phyloP scores from a whole-genome alignment of 768 basidiomycete species.

The Xanthoconium purpureum region DNA sequence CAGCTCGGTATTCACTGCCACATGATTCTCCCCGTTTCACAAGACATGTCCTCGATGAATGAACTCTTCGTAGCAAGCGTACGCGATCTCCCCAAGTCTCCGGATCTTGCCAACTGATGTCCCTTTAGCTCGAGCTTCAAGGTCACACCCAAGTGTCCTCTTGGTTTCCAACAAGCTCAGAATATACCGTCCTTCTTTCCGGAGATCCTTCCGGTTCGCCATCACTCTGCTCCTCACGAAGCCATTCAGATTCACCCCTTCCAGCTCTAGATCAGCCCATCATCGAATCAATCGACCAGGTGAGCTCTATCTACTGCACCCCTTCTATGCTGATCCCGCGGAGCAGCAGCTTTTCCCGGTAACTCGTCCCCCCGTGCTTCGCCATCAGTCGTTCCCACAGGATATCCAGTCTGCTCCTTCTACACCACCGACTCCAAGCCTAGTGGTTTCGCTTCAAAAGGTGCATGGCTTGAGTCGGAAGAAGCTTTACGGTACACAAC shows the following conservation, averaged over 20 bases:
- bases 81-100: conserved; percentile 7
- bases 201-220: conserved; percentile 29
- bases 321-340: conserved; percentile 9
- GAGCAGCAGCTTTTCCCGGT: conserved; percentile 1
- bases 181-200: conserved; percentile 44
- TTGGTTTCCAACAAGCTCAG: conserved; percentile 41
- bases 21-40: conserved; percentile 48
- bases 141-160: conserved; percentile 25
- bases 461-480: conserved; percentile 70
- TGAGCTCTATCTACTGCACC: neutral
- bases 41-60: conserved; percentile 44
- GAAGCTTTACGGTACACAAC: conserved; percentile 56
- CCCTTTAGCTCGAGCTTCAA: conserved; percentile 24
- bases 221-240: neutral
- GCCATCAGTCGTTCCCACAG: conserved; percentile 30
- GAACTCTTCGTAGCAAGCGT: conserved; percentile 49
- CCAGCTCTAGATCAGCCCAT: conserved; percentile 12
- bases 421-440: conserved; percentile 36
- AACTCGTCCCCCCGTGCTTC: conserved; percentile 21
- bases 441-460: conserved; percentile 63
- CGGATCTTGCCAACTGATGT: neutral
- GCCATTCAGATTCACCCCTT: neutral
- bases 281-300: conserved; percentile 13
- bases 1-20: conserved; percentile 59
- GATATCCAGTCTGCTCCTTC: conserved; percentile 21